Percentiles rank a stretch among this genome's conserved stretches.
Evolutionary conservation across 768 basidiomycete genomes (phyloP).

Genomic region (Pulveroboletus sp.): DNA sequence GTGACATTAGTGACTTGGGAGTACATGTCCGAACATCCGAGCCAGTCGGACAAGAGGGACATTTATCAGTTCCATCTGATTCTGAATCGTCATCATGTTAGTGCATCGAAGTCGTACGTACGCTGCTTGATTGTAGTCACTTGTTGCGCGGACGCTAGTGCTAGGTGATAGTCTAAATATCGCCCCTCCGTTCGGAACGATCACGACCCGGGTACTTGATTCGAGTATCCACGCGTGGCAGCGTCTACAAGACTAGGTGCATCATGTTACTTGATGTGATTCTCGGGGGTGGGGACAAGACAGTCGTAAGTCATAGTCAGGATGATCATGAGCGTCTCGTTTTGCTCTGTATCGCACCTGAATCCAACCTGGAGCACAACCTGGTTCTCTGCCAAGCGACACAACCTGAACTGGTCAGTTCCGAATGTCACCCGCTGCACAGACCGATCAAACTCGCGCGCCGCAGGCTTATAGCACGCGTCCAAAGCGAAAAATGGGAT

Average conservation of each 20-base stretch:
- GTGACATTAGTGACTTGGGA: not conserved
- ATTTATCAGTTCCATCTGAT: too few species aligned
- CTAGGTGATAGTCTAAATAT: not conserved
- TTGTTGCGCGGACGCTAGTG: not conserved
- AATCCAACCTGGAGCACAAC: not conserved
- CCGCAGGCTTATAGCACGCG: not conserved
- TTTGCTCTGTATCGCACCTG: too few species aligned
- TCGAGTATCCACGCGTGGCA: not conserved
- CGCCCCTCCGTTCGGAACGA: not conserved
- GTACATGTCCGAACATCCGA: not conserved
- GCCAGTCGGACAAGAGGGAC: too few species aligned
- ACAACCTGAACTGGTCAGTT: not conserved
- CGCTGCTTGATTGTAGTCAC: not conserved
- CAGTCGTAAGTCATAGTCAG: too few species aligned
- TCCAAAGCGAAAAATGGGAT: not conserved
- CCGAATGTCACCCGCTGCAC: not conserved
- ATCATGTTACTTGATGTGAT: too few species aligned
- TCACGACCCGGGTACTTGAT: too few species aligned
- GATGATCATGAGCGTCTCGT: too few species aligned
- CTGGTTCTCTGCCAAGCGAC: not conserved
- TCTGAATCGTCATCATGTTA: not conserved
- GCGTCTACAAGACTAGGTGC: too few species aligned
- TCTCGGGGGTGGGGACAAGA: too few species aligned
- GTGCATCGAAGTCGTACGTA: not conserved
- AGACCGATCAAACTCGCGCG: not conserved